Evolutionary conservation across 1,284 basidiomycete genomes (phyloP).

Genomic region (Ustilago trichophora): DNA sequence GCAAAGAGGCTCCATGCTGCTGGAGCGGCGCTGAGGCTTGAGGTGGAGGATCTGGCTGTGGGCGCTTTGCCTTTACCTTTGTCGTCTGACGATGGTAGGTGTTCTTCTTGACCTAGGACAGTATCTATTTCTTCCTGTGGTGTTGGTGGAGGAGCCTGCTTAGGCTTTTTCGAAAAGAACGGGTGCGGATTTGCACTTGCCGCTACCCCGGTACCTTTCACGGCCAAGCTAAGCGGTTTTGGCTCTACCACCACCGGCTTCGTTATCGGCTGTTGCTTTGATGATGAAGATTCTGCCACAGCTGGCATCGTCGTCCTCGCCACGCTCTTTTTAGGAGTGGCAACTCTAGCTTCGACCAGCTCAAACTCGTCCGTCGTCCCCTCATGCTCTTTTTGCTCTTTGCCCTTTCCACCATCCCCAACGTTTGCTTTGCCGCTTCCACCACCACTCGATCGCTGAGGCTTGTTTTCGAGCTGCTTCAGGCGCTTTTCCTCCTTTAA

Average conservation of each 20-base stretch:
- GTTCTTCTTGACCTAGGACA: no score
- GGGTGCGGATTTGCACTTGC: conserved; percentile 27
- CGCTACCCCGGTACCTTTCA: conserved; percentile 17
- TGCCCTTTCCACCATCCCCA: background rate
- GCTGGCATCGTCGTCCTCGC: background rate
- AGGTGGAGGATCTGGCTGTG: conserved; percentile 2
- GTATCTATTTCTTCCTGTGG: background rate
- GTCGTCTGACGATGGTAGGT: background rate
- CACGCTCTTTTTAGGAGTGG: background rate
- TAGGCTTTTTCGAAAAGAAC: conserved; percentile 31
- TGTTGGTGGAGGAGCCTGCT: conserved; percentile 4
- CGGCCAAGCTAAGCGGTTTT: conserved; percentile 32
- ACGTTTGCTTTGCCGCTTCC: no score
- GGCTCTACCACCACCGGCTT: conserved; percentile 3
- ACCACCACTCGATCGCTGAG: background rate
- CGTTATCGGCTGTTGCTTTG: background rate
- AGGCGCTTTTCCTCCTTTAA: conserved; percentile 18
- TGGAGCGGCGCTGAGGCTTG: background rate
- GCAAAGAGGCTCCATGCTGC: conserved; percentile 40
- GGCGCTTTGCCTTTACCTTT: conserved; percentile 2
- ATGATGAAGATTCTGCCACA: background rate
- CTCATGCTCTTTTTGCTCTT: background rate
- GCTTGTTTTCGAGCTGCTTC: no score
- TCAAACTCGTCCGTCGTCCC: conserved; percentile 18
- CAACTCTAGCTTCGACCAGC: conserved; percentile 14